Conservation (phyloP, 2,329 filamentous ascomycete genomes). For the Teratosphaeriaceae sp. region DNA sequence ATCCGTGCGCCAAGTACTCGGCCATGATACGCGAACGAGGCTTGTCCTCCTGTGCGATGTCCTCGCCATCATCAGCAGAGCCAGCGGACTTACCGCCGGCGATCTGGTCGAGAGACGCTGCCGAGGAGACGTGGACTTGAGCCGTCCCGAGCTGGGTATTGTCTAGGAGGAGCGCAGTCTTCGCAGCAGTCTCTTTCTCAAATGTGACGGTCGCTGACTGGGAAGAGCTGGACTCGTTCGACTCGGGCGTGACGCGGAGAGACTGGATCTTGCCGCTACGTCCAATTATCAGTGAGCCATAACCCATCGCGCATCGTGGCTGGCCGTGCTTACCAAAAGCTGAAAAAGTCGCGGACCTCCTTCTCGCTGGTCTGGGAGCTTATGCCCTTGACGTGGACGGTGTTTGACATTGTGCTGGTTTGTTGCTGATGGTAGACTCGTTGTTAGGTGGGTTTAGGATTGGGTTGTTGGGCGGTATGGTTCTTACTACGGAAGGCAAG, state of each 20-base stretch:
- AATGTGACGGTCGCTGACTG: conserved; percentile 92
- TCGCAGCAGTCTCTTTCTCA: conserved; percentile 93
- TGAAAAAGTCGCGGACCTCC: conserved; percentile 95
- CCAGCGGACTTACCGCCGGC: conserved; percentile 53
- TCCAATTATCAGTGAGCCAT: too few relatives aligned
- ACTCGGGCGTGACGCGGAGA: conserved; percentile 64
- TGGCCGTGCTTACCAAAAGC: conserved; percentile 71
- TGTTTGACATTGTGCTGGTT: conserved; percentile 45
- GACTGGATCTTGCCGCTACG: conserved; percentile 90
- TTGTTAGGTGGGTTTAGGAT: not conserved
- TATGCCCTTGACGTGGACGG: conserved; percentile 88
- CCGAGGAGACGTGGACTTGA: conserved; percentile 71
- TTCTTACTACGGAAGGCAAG: too few relatives aligned
- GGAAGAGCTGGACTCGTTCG: conserved; percentile 49
- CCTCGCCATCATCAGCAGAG: conserved; percentile 51
- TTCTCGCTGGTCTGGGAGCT: conserved; percentile 73
- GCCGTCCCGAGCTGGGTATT: conserved; percentile 83
- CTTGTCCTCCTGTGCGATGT: conserved; percentile 94
- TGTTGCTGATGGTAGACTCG: not conserved
- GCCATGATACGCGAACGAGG: conserved; percentile 87
- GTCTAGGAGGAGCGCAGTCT: conserved; percentile 93
- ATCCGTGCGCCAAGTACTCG: conserved; percentile 94
- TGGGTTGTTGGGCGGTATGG: not conserved
- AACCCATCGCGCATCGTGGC: too few relatives aligned
- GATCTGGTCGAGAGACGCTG: conserved; percentile 59